Evolutionary conservation across 164 flowering plant species (phyloP).

Genomic region (Tetrastigma voinierianum): DNA sequence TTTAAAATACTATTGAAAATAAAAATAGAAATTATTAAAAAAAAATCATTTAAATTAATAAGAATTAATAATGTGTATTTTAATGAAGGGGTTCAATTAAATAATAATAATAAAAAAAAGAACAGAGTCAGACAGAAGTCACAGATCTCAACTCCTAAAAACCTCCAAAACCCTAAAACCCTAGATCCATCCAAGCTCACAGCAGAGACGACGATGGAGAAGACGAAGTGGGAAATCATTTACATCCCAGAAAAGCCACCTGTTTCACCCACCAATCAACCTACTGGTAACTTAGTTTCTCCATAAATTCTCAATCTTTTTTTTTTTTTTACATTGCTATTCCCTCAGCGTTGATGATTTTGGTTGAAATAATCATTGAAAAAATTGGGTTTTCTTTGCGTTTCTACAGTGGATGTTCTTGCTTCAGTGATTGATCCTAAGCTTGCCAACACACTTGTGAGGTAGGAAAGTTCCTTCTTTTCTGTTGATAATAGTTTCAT

Average conservation of each 20-base stretch:
- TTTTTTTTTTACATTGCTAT: not conserved
- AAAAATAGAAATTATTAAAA: too few relatives aligned
- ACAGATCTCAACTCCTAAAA: too few relatives aligned
- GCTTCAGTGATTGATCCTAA: conserved; percentile 69
- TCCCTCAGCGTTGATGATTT: not conserved
- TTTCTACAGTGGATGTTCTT: conserved; percentile 50
- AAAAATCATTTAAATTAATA: too few relatives aligned
- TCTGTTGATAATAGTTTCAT: not conserved
- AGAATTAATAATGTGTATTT: too few relatives aligned
- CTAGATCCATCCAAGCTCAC: too few relatives aligned
- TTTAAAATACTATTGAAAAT: too few relatives aligned
- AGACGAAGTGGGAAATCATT: conserved; percentile 42
- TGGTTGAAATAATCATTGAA: not conserved
- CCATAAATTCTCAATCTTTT: not conserved
- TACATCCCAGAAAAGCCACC: conserved; percentile 63
- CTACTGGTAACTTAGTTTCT: conserved; percentile 47
- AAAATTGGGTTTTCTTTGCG: too few relatives aligned
- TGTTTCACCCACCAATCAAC: conserved; percentile 42
- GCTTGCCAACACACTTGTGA: conserved; percentile 59
- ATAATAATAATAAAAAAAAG: too few relatives aligned
- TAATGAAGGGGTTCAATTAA: too few relatives aligned
- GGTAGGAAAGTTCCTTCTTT: conserved; percentile 32
- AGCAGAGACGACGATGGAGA: not conserved
- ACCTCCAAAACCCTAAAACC: too few relatives aligned
- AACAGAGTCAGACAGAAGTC: too few relatives aligned